Conservation (phyloP, 2,329 filamentous ascomycete species). For the Didymella pinodella region DNA sequence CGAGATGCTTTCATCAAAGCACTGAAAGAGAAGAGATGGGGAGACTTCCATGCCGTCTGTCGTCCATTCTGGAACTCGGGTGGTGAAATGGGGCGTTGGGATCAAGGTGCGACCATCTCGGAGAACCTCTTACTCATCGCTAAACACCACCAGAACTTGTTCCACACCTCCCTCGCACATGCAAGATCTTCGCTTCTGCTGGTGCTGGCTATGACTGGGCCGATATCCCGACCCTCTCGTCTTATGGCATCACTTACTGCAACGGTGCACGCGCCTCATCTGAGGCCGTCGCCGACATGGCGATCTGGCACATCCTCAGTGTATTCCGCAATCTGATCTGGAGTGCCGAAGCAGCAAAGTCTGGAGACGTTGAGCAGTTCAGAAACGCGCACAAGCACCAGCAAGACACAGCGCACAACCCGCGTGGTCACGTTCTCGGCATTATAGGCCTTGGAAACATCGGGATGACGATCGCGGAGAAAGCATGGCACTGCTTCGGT, state of each 20-base stretch:
- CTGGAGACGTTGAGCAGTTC: not conserved
- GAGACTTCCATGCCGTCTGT: not conserved
- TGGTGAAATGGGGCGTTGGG: not conserved
- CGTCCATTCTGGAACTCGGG: not conserved
- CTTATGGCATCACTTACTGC: not conserved
- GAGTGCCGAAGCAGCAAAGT: not conserved
- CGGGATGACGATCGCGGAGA: not conserved
- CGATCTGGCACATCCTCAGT: not conserved
- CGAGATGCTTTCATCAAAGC: not conserved
- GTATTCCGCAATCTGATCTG: not conserved
- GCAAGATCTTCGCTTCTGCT: not conserved
- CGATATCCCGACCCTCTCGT: not conserved
- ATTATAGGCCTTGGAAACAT: not conserved
- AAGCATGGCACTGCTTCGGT: not conserved
- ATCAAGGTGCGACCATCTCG: not conserved
- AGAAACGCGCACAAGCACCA: not conserved
- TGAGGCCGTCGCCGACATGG: not conserved
- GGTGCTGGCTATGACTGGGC: not conserved
- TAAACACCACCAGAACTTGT: not conserved
- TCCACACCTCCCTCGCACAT: not conserved
- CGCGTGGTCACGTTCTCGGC: not conserved
- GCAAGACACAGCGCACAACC: not conserved
- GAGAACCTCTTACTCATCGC: not conserved
- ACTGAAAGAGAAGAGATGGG: not conserved
- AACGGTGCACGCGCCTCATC: not conserved